Evolutionary conservation across 129 eudicot species (phyloP).

Genomic region (Helianthus tuberosus): DNA sequence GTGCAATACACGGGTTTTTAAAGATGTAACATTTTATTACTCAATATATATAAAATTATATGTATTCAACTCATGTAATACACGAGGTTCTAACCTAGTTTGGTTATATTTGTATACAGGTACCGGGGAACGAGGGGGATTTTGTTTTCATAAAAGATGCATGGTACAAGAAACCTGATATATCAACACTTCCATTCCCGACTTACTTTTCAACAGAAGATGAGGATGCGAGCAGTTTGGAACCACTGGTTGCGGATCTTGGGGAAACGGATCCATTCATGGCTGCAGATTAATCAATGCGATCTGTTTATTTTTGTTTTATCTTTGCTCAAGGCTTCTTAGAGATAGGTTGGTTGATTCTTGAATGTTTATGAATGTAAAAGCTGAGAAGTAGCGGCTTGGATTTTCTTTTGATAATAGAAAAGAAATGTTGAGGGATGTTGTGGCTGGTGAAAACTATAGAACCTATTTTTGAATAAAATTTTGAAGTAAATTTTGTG

Average conservation of each 20-base stretch:
- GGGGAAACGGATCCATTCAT: constrained; percentile 94
- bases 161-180: constrained; percentile 78
- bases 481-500: background rate
- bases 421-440: constrained; percentile 24
- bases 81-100: no score
- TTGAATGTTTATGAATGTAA: constrained; percentile 20
- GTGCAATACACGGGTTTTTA: no score
- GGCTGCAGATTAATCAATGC: constrained; percentile 70
- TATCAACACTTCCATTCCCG: constrained; percentile 79
- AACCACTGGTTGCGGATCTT: constrained; percentile 85
- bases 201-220: constrained; percentile 78
- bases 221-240: constrained; percentile 56
- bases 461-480: constrained; percentile 16
- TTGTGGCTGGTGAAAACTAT: constrained; percentile 18
- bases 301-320: background rate
- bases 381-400: constrained; percentile 20
- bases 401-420: constrained; percentile 17
- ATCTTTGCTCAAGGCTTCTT: constrained; percentile 7
- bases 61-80: no score
- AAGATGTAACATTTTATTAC: no score
- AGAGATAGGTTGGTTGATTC: constrained; percentile 10
- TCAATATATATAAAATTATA: no score
- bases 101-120: constrained; percentile 40
- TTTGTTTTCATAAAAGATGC: constrained; percentile 95
- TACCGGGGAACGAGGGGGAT: constrained; percentile 85